A percentile compares a stretch with the other conserved stretches of the same genome.
Evolutionary conservation across 2,329 filamentous ascomycete species (phyloP).

Genomic region (Polytolypa hystricis): DNA sequence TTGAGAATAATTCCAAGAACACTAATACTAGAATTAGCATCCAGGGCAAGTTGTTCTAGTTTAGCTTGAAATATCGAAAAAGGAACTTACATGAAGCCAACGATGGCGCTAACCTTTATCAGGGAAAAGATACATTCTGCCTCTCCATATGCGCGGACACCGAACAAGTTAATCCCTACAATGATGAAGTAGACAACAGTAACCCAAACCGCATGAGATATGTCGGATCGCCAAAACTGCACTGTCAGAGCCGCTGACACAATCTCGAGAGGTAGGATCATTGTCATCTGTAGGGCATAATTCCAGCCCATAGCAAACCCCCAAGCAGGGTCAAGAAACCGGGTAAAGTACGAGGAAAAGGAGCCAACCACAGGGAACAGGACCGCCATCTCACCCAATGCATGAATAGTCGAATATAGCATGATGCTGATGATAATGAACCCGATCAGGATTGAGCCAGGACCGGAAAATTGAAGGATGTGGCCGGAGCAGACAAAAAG

Average conservation of each 20-base stretch:
- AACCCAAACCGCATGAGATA: slow-evolving; percentile 29
- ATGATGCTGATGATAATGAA: slow-evolving; percentile 39
- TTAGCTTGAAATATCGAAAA: too few species aligned
- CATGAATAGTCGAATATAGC: slow-evolving; percentile 56
- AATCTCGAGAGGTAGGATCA: slow-evolving; percentile 63
- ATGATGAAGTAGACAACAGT: slow-evolving; percentile 49
- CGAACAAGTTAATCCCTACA: slow-evolving; percentile 50
- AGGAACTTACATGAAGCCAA: slow-evolving; percentile 45
- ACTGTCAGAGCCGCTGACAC: slow-evolving; percentile 53
- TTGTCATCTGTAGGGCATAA: slow-evolving; percentile 56
- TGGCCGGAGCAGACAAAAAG: slow-evolving; percentile 32
- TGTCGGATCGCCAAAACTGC: slow-evolving; percentile 43
- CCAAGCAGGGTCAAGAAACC: slow-evolving; percentile 37
- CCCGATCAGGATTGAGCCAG: slow-evolving; percentile 34
- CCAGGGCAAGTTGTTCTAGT: too few species aligned
- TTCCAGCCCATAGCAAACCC: slow-evolving; percentile 41
- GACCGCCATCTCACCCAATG: slow-evolving; percentile 39
- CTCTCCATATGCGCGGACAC: slow-evolving; percentile 39
- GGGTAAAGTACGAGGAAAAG: slow-evolving; percentile 34
- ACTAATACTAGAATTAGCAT: too few species aligned
- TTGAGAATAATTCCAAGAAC: slow-evolving; percentile 53
- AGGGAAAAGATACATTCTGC: slow-evolving; percentile 43
- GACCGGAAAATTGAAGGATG: slow-evolving; percentile 29
- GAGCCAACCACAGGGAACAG: slow-evolving; percentile 39
- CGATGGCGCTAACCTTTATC: slow-evolving; percentile 40